These are phyloP conservation scores for Trypanosoma melophagium DNA, from an alignment of 208 protist species.

Conservation along the genomic window DNA sequence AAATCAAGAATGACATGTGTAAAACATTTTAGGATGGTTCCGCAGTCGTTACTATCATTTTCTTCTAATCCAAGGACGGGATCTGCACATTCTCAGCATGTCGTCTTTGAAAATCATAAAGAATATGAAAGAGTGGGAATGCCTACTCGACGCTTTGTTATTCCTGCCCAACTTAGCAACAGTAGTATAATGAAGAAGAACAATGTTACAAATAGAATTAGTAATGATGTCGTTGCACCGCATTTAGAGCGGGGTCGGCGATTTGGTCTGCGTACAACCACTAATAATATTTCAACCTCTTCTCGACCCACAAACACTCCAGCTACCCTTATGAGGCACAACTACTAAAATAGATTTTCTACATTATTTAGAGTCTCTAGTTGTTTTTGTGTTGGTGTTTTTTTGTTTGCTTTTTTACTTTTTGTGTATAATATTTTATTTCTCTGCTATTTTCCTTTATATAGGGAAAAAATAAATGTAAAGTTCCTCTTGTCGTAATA, in stretches of 20 bases:
- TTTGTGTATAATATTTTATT: no score
- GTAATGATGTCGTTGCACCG: not conserved
- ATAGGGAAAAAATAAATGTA: no score
- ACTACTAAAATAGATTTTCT: no score
- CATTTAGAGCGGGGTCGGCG: not conserved
- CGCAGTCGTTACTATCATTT: slow-evolving; percentile 8
- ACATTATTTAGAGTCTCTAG: no score
- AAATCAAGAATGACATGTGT: no score
- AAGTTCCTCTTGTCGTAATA: no score
- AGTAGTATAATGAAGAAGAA: not conserved
- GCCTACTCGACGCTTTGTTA: slow-evolving; percentile 12
- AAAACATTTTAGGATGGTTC: slow-evolving; percentile 10
- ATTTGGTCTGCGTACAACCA: slow-evolving; percentile 7
- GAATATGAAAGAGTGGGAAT: not conserved
- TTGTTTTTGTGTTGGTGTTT: not conserved
- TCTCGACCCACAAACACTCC: not conserved
- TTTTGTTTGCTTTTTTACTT: slow-evolving; percentile 1
- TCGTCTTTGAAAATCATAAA: not conserved
- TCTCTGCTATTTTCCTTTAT: no score
- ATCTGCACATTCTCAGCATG: not conserved
- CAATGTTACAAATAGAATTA: not conserved
- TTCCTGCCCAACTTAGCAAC: not conserved
- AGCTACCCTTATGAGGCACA: not conserved
- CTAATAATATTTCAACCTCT: not conserved
- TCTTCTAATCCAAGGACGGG: not conserved